Evolutionary conservation across 2,329 filamentous ascomycete genomes (phyloP).

Genomic region (Boeremia exigua): DNA sequence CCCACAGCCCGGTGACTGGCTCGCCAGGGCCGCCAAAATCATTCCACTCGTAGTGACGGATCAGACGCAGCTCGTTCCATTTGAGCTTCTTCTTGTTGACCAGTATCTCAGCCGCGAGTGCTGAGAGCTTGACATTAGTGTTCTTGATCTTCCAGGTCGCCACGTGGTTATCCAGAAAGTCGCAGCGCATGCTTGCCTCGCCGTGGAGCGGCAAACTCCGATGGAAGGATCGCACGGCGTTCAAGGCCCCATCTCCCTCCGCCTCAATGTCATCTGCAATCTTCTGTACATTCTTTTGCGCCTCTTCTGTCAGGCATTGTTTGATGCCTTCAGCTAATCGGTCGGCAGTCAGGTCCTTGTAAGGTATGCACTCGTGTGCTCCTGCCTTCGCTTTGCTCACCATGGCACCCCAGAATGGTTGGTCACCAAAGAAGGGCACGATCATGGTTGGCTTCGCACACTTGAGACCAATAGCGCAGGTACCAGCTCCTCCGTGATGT

Average conservation of each 20-base stretch:
- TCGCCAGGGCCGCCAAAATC: constrained; percentile 79
- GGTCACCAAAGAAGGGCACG: constrained; percentile 81
- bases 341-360: constrained; percentile 69
- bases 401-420: constrained; percentile 79
- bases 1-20: constrained; percentile 70
- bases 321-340: constrained; percentile 73
- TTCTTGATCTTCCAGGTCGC: constrained; percentile 71
- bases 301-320: constrained; percentile 68
- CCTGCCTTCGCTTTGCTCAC: constrained; percentile 69
- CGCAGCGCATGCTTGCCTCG: constrained; percentile 64
- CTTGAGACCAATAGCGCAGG: constrained; percentile 75
- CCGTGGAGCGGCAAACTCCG: constrained; percentile 59
- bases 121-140: constrained; percentile 65
- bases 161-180: constrained; percentile 66
- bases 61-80: constrained; percentile 68
- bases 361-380: constrained; percentile 67
- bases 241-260: constrained; percentile 71
- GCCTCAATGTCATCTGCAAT: constrained; percentile 67
- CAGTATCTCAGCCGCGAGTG: constrained; percentile 69
- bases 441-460: constrained; percentile 76
- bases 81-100: constrained; percentile 66
- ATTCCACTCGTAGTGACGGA: constrained; percentile 75
- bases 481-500: constrained; percentile 80
- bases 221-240: constrained; percentile 73
- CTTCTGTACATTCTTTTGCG: constrained; percentile 61